These are phyloP conservation scores for Wickerhamia fluorescens DNA, from an alignment of 805 yeast species.

Conservation along the genomic window DNA sequence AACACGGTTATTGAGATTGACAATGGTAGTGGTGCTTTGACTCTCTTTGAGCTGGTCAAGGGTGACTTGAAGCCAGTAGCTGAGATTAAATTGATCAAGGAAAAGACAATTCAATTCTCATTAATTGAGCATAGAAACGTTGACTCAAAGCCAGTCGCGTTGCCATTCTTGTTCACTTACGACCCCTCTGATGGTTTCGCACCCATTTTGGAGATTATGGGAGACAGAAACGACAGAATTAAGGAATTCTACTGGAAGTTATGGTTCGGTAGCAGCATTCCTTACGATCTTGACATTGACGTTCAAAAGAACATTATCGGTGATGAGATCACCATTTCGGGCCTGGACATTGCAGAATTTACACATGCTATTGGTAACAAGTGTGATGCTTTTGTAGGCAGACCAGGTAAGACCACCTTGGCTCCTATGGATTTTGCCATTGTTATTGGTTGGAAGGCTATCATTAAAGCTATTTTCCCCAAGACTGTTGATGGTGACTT, in stretches of 20 bases:
- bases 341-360: slow-evolving; percentile 78
- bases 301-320: slow-evolving; percentile 69
- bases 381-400: slow-evolving; percentile 89
- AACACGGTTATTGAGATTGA: slow-evolving; percentile 55
- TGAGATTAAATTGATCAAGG: slow-evolving; percentile 45
- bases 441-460: slow-evolving; percentile 97
- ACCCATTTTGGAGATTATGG: slow-evolving; percentile 86
- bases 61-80: slow-evolving; percentile 66
- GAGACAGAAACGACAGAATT: slow-evolving; percentile 86
- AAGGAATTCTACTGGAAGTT: slow-evolving; percentile 95
- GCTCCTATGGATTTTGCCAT: slow-evolving; percentile 99
- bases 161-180: slow-evolving; percentile 73
- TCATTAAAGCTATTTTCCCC: slow-evolving; percentile 98
- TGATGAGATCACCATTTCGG: slow-evolving; percentile 57
- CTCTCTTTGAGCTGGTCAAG: slow-evolving; percentile 63
- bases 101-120: slow-evolving; percentile 54
- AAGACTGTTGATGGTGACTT: slow-evolving; percentile 93
- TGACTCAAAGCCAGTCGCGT: slow-evolving; percentile 64
- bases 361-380: slow-evolving; percentile 96
- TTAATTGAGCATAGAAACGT: slow-evolving; percentile 86
- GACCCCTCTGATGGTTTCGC: slow-evolving; percentile 89
- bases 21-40: slow-evolving; percentile 43
- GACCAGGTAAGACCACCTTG: slow-evolving; percentile 73
- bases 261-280: slow-evolving; percentile 71
- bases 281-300: slow-evolving; percentile 64